Evolutionary conservation across 1,284 basidiomycete species (phyloP).

Genomic region (Cutaneotrichosporon spelunceum): DNA sequence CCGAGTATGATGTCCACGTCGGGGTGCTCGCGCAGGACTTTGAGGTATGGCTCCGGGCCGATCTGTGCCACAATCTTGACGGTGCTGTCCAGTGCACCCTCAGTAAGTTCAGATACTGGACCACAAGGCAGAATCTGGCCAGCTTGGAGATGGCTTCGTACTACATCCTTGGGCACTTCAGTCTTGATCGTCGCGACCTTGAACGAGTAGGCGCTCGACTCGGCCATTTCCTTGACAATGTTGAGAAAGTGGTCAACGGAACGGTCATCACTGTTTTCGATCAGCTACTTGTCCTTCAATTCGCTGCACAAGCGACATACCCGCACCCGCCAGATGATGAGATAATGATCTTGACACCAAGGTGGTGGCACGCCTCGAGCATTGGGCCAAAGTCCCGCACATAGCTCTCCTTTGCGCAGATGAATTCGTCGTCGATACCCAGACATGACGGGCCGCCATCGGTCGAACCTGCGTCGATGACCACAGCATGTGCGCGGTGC

Average conservation of each 20-base stretch:
- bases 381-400: no score
- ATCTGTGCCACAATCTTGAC: no score
- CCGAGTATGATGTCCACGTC: no score
- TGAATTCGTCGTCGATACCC: no score
- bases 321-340: background rate
- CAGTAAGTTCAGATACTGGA: background rate
- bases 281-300: no score
- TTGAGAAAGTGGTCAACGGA: background rate
- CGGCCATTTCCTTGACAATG: background rate
- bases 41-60: no score
- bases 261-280: background rate
- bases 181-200: constrained; percentile 5
- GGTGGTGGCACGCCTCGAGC: no score
- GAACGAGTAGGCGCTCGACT: background rate
- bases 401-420: no score
- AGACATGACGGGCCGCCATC: no score
- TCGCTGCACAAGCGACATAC: background rate
- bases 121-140: background rate
- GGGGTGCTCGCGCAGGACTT: no score
- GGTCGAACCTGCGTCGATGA: no score
- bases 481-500: no score
- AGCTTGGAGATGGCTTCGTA: background rate
- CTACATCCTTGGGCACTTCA: background rate
- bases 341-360: background rate
- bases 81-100: background rate